A percentile compares a stretch with the other conserved stretches of the same genome.
These are phyloP conservation scores for Termitomyces sp. DNA, from an alignment of 768 basidiomycete genomes.

Conservation along the genomic window DNA sequence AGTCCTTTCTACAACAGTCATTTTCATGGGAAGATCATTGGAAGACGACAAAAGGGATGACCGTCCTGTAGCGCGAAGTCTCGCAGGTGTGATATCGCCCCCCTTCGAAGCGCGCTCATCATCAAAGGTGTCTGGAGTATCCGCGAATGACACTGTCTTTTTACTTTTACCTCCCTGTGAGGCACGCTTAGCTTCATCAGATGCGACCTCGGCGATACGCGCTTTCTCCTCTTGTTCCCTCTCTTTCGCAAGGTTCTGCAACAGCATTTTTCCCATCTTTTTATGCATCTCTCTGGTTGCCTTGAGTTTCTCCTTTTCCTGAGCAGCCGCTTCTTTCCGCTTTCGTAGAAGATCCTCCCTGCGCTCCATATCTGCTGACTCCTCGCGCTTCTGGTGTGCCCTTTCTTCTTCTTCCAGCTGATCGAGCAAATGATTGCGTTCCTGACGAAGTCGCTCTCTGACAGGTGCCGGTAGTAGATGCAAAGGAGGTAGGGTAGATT, in stretches of 20 bases:
- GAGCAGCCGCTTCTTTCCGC: slow-evolving; percentile 40
- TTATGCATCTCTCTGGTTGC: slow-evolving; percentile 56
- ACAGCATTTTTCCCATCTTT: slow-evolving; percentile 71
- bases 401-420: slow-evolving; percentile 68
- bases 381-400: slow-evolving; percentile 34
- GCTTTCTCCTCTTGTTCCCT: slow-evolving; percentile 33
- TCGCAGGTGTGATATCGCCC: slow-evolving; percentile 32
- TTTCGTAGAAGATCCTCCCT: slow-evolving; percentile 44
- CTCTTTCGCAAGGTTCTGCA: slow-evolving; percentile 39
- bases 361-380: slow-evolving; percentile 32
- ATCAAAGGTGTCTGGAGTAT: slow-evolving; percentile 27
- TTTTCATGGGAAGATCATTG: slow-evolving; percentile 53
- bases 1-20: slow-evolving; percentile 61
- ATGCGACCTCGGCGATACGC: slow-evolving; percentile 25
- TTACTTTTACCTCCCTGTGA: slow-evolving; percentile 29
- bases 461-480: slow-evolving; percentile 39
- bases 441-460: slow-evolving; percentile 44
- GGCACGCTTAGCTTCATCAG: slow-evolving; percentile 19
- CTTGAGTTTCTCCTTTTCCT: slow-evolving; percentile 32
- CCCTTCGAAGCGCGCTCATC: slow-evolving; percentile 10
- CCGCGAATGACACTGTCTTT: slow-evolving; percentile 66
- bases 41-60: slow-evolving; percentile 30
- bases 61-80: slow-evolving; percentile 34
- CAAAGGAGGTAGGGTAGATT: slow-evolving; percentile 42
- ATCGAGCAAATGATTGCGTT: slow-evolving; percentile 63